phyloP scores from a whole-genome alignment of 805 yeast species.

The Wickerhamomyces tratensis region DNA sequence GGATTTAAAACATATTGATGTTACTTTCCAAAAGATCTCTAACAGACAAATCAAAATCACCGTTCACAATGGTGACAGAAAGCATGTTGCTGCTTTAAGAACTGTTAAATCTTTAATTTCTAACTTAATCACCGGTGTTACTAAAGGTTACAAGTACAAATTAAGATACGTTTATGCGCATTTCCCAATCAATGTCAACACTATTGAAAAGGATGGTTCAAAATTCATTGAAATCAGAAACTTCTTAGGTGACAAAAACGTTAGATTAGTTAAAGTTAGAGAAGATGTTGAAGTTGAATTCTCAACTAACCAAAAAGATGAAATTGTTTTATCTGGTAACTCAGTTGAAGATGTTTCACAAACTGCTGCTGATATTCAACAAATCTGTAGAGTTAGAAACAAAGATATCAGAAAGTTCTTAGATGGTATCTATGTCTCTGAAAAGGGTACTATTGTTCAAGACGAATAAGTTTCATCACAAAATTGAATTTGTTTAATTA shows the following conservation, averaged over 20 bases:
- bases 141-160: conserved; percentile 98
- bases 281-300: conserved; percentile 85
- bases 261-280: conserved; percentile 75
- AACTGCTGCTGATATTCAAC: conserved; percentile 97
- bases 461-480: conserved; percentile 27
- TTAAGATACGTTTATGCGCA: conserved; percentile 99
- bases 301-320: conserved; percentile 87
- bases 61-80: conserved; percentile 98
- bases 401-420: conserved; percentile 99
- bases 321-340: conserved; percentile 87
- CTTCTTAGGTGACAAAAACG: conserved; percentile 99
- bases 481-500: too few relatives aligned
- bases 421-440: conserved; percentile 99
- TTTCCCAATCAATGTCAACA: conserved; percentile 99
- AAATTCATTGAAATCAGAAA: conserved; percentile 92
- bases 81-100: conserved; percentile 99
- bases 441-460: conserved; percentile 80
- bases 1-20: conserved; percentile 90
- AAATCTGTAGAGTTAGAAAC: conserved; percentile 97
- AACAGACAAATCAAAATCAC: conserved; percentile 73
- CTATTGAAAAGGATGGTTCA: conserved; percentile 67
- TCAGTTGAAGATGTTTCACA: conserved; percentile 96
- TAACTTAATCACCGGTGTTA: conserved; percentile 97
- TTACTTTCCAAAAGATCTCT: conserved; percentile 76
- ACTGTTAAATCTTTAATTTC: conserved; percentile 92